Conservation (phyloP, 2,329 filamentous ascomycete species). For the Graphilbum sp. region DNA sequence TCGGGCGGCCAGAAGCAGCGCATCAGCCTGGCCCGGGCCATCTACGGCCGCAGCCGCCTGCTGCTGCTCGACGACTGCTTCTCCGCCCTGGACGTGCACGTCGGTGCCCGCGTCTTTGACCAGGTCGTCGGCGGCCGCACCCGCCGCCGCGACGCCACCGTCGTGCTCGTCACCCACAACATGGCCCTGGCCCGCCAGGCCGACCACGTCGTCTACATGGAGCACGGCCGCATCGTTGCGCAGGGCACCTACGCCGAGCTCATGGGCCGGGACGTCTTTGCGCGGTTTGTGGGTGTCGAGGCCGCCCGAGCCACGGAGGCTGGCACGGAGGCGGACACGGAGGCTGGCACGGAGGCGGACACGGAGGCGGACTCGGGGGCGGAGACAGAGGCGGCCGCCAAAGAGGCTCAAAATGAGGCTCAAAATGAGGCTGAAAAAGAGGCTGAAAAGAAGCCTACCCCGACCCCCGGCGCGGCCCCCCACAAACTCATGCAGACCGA, state of each 20-base stretch:
- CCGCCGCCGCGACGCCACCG: conserved; percentile 7
- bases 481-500: conserved; percentile 34
- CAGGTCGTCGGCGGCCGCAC: conserved; percentile 25
- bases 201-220: conserved; percentile 51
- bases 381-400: not conserved
- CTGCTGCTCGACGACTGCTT: conserved; percentile 44
- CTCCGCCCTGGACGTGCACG: conserved; percentile 39
- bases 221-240: conserved; percentile 45
- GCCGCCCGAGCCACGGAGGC: too few species aligned
- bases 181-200: conserved; percentile 41
- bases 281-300: too few species aligned
- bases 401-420: not conserved
- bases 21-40: conserved; percentile 36
- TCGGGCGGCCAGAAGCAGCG: conserved; percentile 41
- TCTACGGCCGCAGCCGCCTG: conserved; percentile 33
- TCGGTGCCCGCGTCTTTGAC: conserved; percentile 46
- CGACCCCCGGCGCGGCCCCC: conserved; percentile 2
- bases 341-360: not conserved
- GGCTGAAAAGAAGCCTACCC: too few species aligned
- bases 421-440: too few species aligned
- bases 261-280: conserved; percentile 3
- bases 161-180: conserved; percentile 23
- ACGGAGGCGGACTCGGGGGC: not conserved
- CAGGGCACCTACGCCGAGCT: conserved; percentile 49
- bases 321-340: too few species aligned